phyloP scores from a whole-genome alignment of 2,329 filamentous ascomycete species.

The Hypoxylon sp. region DNA sequence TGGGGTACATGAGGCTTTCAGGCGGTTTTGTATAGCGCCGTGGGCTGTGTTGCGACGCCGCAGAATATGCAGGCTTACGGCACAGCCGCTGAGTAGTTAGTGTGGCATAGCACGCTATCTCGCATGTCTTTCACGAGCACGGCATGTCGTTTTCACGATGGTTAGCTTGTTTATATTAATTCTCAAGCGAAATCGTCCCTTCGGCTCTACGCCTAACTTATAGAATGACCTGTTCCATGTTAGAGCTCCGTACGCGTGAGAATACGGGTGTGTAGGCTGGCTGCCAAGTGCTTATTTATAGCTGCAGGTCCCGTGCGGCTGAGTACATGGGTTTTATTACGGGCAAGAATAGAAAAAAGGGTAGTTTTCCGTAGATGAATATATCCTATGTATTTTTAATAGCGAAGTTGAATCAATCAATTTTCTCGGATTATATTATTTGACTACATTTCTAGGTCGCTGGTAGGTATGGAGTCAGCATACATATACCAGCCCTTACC shows the following conservation, averaged over 20 bases:
- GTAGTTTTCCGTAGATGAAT: background rate
- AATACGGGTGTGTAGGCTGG: background rate
- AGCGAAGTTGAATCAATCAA: background rate
- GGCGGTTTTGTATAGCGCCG: background rate
- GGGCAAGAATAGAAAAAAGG: background rate
- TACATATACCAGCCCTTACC: constrained; percentile 14
- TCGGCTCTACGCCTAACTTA: background rate
- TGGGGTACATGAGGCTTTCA: background rate
- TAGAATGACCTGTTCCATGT: background rate
- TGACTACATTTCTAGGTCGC: background rate
- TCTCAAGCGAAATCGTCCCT: background rate
- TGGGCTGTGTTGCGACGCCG: constrained; percentile 6
- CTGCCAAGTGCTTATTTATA: constrained; percentile 10
- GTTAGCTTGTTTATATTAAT: background rate
- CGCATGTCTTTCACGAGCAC: background rate
- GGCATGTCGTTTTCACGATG: background rate
- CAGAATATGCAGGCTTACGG: background rate
- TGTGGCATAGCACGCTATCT: background rate
- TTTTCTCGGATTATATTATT: background rate
- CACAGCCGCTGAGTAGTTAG: background rate
- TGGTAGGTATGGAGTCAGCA: constrained; percentile 11
- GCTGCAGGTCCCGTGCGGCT: constrained; percentile 17
- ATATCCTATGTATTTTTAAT: background rate
- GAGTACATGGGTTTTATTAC: background rate
- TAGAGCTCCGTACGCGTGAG: background rate